phyloP scores from a whole-genome alignment of 768 basidiomycete species.

The Rossbeevera mucosa region DNA sequence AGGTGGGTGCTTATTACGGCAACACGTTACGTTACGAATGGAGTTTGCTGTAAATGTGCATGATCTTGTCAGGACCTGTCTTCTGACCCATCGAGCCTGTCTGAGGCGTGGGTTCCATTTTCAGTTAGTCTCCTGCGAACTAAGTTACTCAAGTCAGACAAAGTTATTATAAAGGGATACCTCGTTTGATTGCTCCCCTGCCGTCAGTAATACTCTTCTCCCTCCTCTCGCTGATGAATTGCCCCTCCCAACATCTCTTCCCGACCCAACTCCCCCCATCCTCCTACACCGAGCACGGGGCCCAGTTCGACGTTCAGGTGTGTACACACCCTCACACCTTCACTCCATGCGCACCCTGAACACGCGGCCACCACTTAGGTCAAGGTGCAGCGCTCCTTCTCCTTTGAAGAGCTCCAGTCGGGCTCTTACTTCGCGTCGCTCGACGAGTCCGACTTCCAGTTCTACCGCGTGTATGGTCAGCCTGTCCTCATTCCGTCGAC shows the following conservation, averaged over 20 bases:
- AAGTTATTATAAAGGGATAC: constrained; percentile 32
- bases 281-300: constrained; percentile 9
- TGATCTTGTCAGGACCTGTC: constrained; percentile 25
- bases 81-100: constrained; percentile 29
- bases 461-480: constrained; percentile 31
- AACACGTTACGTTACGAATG: constrained; percentile 26
- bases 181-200: constrained; percentile 14
- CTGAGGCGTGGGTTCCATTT: constrained; percentile 31
- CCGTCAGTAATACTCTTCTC: constrained; percentile 20
- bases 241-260: too few relatives aligned
- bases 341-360: neutral
- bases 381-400: constrained; percentile 29
- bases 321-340: neutral
- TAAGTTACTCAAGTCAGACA: constrained; percentile 16
- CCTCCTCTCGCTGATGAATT: constrained; percentile 13
- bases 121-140: constrained; percentile 21
- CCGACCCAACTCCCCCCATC: too few relatives aligned
- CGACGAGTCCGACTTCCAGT: constrained; percentile 32
- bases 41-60: constrained; percentile 27
- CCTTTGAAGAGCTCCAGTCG: constrained; percentile 33
- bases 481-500: constrained; percentile 28
- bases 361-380: constrained; percentile 15
- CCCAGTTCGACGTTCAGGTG: constrained; percentile 24
- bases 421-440: constrained; percentile 27
- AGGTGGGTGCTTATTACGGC: constrained; percentile 29